These are phyloP conservation scores for Plasmodium gallinaceum DNA, from an alignment of 169 alveolate genomes.

Conservation along the genomic window DNA sequence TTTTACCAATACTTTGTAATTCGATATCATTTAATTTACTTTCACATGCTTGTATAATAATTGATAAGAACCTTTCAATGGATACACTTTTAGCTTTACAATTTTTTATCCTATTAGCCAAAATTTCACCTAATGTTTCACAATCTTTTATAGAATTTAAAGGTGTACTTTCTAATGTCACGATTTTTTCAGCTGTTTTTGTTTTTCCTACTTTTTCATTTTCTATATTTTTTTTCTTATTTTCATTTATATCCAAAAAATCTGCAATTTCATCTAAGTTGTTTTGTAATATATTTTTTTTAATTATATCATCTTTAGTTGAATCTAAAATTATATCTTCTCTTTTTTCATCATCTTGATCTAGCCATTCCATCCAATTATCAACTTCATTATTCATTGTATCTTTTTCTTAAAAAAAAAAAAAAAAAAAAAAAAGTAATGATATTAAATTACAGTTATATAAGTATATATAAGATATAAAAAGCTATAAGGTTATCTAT, in stretches of 20 bases:
- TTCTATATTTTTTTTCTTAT: conserved; percentile 38
- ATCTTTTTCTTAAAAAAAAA: conserved; percentile 13
- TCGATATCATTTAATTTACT: conserved; percentile 35
- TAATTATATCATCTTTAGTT: conserved; percentile 25
- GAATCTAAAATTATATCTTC: conserved; percentile 11
- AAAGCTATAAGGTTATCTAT: no score
- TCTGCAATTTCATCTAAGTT: conserved; percentile 65
- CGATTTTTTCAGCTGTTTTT: conserved; percentile 40
- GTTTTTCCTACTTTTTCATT: conserved; percentile 20
- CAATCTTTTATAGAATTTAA: conserved; percentile 56
- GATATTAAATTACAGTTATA: no score
- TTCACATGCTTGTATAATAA: conserved; percentile 56
- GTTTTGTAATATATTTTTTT: conserved; percentile 56
- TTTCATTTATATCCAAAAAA: conserved; percentile 46
- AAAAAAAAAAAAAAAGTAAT: background rate
- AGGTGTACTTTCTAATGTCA: conserved; percentile 59
- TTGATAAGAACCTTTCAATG: conserved; percentile 52
- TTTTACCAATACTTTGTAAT: conserved; percentile 22
- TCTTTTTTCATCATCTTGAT: conserved; percentile 55
- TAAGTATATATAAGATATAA: no score
- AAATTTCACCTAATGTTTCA: conserved; percentile 60
- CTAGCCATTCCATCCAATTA: conserved; percentile 70
- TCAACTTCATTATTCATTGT: conserved; percentile 24
- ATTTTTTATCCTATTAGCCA: conserved; percentile 36
- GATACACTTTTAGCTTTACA: conserved; percentile 71